phyloP scores from a whole-genome alignment of 2,329 filamentous ascomycete species.

The Setomelanomma holmii region DNA sequence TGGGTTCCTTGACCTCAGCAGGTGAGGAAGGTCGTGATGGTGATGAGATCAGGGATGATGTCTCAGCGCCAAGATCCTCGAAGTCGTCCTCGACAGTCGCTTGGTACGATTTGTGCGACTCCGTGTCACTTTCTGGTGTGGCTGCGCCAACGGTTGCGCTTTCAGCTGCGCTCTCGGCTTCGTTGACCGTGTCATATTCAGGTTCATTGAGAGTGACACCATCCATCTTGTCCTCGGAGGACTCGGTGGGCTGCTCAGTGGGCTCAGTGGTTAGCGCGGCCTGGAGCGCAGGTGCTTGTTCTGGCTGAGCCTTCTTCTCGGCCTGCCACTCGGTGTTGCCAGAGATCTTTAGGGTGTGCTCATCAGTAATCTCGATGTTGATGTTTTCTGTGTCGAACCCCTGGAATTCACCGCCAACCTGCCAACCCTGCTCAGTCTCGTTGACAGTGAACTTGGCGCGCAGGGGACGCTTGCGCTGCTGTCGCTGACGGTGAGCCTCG shows the following conservation, averaged over 20 bases:
- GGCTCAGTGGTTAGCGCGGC: background rate
- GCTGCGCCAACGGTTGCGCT: slow-evolving; percentile 15
- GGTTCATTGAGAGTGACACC: slow-evolving; percentile 29
- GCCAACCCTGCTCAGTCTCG: slow-evolving; percentile 38
- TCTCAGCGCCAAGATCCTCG: slow-evolving; percentile 43
- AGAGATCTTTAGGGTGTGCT: slow-evolving; percentile 40
- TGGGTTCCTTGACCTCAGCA: slow-evolving; percentile 27
- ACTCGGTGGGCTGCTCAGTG: slow-evolving; percentile 6
- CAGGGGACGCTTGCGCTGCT: slow-evolving; percentile 39
- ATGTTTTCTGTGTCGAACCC: slow-evolving; percentile 47
- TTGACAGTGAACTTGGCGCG: slow-evolving; percentile 41
- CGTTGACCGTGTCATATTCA: slow-evolving; percentile 13
- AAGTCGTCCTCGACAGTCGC: slow-evolving; percentile 47
- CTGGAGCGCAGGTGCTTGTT: slow-evolving; percentile 13
- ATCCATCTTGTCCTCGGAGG: slow-evolving; percentile 22
- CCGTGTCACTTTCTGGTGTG: slow-evolving; percentile 36
- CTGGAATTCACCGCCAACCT: slow-evolving; percentile 40
- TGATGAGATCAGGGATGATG: slow-evolving; percentile 34
- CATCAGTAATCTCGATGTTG: slow-evolving; percentile 43
- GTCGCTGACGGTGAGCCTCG: slow-evolving; percentile 39
- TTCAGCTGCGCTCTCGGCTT: slow-evolving; percentile 15
- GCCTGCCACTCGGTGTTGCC: slow-evolving; percentile 38
- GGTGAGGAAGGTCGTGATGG: slow-evolving; percentile 16
- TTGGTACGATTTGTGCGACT: slow-evolving; percentile 44
- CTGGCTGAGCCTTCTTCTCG: slow-evolving; percentile 18